Evolutionary conservation across 306 rosid genomes (phyloP), one percentile per base, ranked within the genome.

Genomic region (Fragaria nilgerrensis): DNA sequence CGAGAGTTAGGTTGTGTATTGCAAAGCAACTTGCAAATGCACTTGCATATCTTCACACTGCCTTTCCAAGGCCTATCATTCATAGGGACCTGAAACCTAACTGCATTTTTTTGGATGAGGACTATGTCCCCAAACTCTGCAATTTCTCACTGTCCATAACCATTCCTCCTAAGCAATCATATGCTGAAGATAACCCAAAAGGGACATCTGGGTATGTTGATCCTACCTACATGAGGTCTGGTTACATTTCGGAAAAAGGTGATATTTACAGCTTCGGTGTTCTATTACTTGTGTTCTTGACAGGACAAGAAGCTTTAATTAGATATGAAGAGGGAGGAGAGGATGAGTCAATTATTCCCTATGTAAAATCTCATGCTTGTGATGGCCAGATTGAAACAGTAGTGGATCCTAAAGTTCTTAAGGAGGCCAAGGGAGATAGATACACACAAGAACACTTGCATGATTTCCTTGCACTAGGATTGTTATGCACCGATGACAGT

Each of bases 191-290:
- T 59, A 59, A 59, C 36, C 65, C 65, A 2, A 59, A 59, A 25
- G 65, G 65, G 36, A 59, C 65, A 59, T 59, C 25, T 25, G 65
- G 65, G 14, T 59, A 25, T 59, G 65, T 59, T 59, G 65, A 59
- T 59, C 65, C 65, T 25, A 59, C 65, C 65, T 59, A 59, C 36
- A 59, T 59, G 65, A 59, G 32, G 34, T 59, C 36, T 23, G 65
- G 65, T 22, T 59, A 59, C 65, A 59, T 59, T 23, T 23, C 36
- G 5, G 65, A 25, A 59, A 25, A 59, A 59, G 65, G 65, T 9
- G 65, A 59, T 13, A 36, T 59, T 25, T 59, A 59, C 17, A 59
- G 65, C 34, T 59, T 59, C 13, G 65, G 36, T 59, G 36, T 59
- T 12, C 65, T 59, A 59, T 25, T 59, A 25, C 65, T 25, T 59